These are phyloP conservation scores for Flaveria trinervia DNA, from an alignment of 129 eudicot species.

Conservation along the genomic window DNA sequence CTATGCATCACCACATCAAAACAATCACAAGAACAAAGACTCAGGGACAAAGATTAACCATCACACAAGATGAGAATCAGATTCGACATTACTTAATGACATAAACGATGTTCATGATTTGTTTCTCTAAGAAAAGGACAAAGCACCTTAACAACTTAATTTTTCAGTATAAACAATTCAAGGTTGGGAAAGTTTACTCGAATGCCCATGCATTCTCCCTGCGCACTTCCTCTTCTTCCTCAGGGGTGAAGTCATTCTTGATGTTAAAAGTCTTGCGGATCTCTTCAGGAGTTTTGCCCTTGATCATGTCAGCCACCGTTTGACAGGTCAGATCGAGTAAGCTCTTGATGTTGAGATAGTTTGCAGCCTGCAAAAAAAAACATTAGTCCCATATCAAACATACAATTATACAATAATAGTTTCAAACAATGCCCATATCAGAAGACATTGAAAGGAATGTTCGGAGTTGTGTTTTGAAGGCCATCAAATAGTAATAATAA, in stretches of 20 bases:
- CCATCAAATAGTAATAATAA: too few relatives aligned
- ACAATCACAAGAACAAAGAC: neutral
- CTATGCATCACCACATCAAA: neutral
- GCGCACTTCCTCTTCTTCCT: conserved; percentile 83
- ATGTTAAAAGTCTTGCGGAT: conserved; percentile 79
- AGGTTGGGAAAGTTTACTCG: conserved; percentile 41
- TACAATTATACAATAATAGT: neutral
- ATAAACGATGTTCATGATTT: neutral
- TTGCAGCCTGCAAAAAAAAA: conserved; percentile 60
- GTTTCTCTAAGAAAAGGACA: neutral
- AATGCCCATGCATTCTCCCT: conserved; percentile 87
- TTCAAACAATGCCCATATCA: neutral
- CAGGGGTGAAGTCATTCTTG: conserved; percentile 78
- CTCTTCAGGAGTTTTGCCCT: conserved; percentile 85
- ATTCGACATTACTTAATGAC: neutral
- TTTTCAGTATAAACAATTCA: conserved; percentile 22
- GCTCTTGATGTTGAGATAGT: conserved; percentile 73
- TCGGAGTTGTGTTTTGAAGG: too few relatives aligned
- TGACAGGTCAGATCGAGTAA: conserved; percentile 70
- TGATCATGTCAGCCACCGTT: conserved; percentile 77
- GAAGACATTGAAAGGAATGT: neutral
- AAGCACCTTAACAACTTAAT: neutral
- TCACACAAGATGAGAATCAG: neutral
- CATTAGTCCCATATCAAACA: neutral
- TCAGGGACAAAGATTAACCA: neutral